Evolutionary conservation across 2,329 filamentous ascomycete genomes (phyloP).

Genomic region (Nothophoma quercina): DNA sequence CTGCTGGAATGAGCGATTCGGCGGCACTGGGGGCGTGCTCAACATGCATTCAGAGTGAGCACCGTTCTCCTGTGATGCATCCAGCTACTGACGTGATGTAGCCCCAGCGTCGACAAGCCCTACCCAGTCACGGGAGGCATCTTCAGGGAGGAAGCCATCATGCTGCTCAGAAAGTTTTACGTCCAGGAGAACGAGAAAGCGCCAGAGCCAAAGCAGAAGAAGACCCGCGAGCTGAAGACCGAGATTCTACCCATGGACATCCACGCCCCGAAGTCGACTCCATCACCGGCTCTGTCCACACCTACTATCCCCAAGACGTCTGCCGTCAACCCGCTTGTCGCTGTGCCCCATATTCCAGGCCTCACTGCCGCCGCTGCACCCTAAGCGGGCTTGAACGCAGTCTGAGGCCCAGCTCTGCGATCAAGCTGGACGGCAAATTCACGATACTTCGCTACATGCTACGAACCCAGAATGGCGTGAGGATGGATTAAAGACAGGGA

Average conservation of each 20-base stretch:
- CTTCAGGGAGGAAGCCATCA: conserved; percentile 91
- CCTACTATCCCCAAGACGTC: conserved; percentile 18
- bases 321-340: conserved; percentile 1
- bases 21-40: conserved; percentile 92
- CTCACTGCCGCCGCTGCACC: conserved; percentile 2
- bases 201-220: conserved; percentile 70
- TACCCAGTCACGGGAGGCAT: conserved; percentile 88
- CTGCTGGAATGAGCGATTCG: conserved; percentile 95
- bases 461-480: neutral
- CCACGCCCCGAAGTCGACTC: conserved; percentile 45
- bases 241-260: conserved; percentile 60
- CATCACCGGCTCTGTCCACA: conserved; percentile 25
- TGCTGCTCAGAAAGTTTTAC: conserved; percentile 90
- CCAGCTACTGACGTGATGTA: conserved; percentile 40
- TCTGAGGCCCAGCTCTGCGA: neutral
- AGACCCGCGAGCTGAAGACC: conserved; percentile 68
- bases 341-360: conserved; percentile 14
- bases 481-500: neutral
- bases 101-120: conserved; percentile 74
- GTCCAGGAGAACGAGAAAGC: conserved; percentile 95
- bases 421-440: neutral
- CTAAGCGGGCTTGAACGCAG: neutral
- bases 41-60: conserved; percentile 76
- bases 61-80: neutral
- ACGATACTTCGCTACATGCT: neutral